phyloP scores from a whole-genome alignment of 1,139 yeast genomes.

The Debaryomyces udenii region DNA sequence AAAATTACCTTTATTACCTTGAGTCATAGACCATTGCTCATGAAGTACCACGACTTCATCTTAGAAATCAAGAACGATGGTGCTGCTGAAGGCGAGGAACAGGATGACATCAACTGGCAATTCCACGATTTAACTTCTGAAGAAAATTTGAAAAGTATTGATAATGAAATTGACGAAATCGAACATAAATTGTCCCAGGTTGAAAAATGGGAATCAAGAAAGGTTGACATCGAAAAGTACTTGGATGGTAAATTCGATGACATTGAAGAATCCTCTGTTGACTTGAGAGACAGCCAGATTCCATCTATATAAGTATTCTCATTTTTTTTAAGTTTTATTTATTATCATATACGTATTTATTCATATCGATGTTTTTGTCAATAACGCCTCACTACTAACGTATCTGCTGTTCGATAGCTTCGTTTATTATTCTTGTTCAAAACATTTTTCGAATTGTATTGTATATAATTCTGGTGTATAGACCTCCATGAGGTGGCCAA shows the following conservation, averaged over 20 bases:
- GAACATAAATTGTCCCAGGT: slow-evolving; percentile 57
- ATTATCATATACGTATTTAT: background rate
- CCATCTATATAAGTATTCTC: background rate
- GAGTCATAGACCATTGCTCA: slow-evolving; percentile 81
- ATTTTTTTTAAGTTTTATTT: background rate
- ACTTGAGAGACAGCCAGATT: slow-evolving; percentile 7
- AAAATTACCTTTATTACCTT: slow-evolving; percentile 81
- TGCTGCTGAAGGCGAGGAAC: slow-evolving; percentile 29
- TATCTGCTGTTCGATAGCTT: too few relatives aligned
- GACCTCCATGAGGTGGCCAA: slow-evolving; percentile 8
- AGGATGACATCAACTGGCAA: slow-evolving; percentile 30
- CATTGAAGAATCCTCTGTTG: slow-evolving; percentile 14
- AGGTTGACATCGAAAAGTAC: slow-evolving; percentile 44
- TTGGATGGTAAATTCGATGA: slow-evolving; percentile 41
- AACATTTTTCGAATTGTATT: background rate
- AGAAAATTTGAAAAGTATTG: slow-evolving; percentile 62
- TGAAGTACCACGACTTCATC: slow-evolving; percentile 80
- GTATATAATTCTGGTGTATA: slow-evolving; percentile 3
- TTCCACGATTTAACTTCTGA: slow-evolving; percentile 57
- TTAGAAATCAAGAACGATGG: slow-evolving; percentile 61
- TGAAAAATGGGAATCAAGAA: slow-evolving; percentile 53
- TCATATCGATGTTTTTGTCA: too few relatives aligned
- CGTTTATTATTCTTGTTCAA: too few relatives aligned
- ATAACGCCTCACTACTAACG: too few relatives aligned
- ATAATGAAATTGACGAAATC: slow-evolving; percentile 66